phyloP scores from a whole-genome alignment of 2,329 filamentous ascomycete genomes.

The Periconia sp. region DNA sequence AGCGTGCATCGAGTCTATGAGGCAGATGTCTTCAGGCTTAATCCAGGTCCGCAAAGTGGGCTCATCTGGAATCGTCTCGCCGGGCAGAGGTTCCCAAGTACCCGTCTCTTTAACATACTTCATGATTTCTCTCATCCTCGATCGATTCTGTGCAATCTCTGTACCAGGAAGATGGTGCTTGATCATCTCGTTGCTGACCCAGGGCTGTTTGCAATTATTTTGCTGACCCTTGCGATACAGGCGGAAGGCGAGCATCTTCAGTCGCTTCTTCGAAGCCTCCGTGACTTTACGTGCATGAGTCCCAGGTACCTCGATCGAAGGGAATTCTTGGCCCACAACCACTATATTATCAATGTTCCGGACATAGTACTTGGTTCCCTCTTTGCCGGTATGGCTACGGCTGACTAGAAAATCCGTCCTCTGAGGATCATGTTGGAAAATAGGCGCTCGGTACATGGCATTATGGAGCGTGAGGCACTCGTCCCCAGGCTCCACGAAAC shows the following conservation, averaged over 20 bases:
- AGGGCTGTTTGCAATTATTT: slow-evolving; percentile 73
- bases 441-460: slow-evolving; percentile 90
- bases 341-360: slow-evolving; percentile 91
- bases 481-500: slow-evolving; percentile 88
- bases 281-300: slow-evolving; percentile 95
- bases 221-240: slow-evolving; percentile 79
- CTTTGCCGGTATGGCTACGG: slow-evolving; percentile 77
- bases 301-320: slow-evolving; percentile 88
- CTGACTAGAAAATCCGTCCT: slow-evolving; percentile 85
- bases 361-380: slow-evolving; percentile 81
- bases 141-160: slow-evolving; percentile 92
- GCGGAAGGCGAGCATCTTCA: slow-evolving; percentile 95
- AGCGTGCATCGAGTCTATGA: slow-evolving; percentile 96
- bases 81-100: slow-evolving; percentile 75
- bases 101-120: slow-evolving; percentile 86
- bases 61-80: slow-evolving; percentile 80
- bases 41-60: slow-evolving; percentile 84
- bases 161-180: slow-evolving; percentile 84
- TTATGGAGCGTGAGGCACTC: slow-evolving; percentile 91
- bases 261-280: slow-evolving; percentile 92
- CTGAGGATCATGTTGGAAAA: slow-evolving; percentile 84
- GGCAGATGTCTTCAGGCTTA: slow-evolving; percentile 91
- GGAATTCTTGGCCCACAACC: slow-evolving; percentile 91
- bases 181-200: slow-evolving; percentile 73
- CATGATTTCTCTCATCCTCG: slow-evolving; percentile 97